A percentile compares a stretch with the other conserved stretches of the same genome.
phyloP scores from a whole-genome alignment of 768 basidiomycete genomes.

The Serendipita vermifera region DNA sequence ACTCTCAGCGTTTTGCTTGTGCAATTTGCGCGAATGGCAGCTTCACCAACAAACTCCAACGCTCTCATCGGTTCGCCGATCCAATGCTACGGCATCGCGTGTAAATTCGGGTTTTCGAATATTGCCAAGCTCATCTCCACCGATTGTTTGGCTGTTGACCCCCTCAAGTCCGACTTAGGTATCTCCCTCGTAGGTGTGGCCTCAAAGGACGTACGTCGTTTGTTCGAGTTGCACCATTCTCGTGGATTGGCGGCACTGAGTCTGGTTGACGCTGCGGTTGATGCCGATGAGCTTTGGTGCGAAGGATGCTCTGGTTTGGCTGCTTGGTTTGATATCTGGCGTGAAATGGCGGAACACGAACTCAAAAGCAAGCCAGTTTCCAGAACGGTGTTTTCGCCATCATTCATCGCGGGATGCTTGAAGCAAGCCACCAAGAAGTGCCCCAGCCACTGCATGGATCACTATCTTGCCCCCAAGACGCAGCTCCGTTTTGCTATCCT shows the following conservation, averaged over 20 bases:
- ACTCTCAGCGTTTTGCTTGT: neutral
- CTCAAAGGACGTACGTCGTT: neutral
- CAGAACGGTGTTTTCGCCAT: neutral
- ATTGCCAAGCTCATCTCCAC: neutral
- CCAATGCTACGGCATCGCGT: slow-evolving; percentile 1
- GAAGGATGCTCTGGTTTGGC: neutral
- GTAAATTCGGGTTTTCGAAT: neutral
- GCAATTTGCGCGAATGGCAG: neutral
- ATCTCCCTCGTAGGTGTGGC: neutral
- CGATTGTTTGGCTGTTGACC: neutral
- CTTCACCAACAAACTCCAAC: too few species aligned
- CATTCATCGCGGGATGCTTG: neutral
- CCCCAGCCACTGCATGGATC: neutral
- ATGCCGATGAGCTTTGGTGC: slow-evolving; percentile 5
- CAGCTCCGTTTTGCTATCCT: neutral
- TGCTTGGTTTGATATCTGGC: neutral
- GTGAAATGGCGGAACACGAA: neutral
- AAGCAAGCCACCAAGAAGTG: neutral
- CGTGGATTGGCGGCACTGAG: neutral
- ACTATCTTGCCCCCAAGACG: neutral
- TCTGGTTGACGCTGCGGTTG: neutral
- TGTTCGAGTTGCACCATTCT: neutral
- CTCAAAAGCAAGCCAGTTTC: neutral
- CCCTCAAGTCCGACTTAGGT: neutral
- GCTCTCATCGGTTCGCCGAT: neutral